These are phyloP conservation scores for Posidonia oceanica DNA, from an alignment of 116 monocot species.

Conservation along the genomic window DNA sequence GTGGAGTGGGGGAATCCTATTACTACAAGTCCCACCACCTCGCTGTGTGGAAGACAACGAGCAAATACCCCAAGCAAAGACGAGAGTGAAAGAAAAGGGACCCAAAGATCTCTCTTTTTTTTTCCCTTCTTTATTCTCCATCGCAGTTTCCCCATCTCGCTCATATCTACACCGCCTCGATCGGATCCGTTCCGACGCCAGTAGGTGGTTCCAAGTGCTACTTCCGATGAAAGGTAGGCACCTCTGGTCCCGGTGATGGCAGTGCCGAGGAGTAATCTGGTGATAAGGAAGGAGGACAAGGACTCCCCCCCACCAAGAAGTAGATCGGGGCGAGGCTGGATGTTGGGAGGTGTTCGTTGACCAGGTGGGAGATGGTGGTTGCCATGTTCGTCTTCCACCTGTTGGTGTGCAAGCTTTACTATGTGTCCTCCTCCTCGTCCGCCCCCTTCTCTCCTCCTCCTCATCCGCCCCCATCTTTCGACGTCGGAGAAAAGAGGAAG, in stretches of 20 bases:
- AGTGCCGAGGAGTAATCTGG: constrained; percentile 18
- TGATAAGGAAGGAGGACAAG: constrained; percentile 15
- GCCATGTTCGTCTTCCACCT: constrained; percentile 37
- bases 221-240: constrained; percentile 54
- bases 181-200: not conserved
- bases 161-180: too few relatives aligned
- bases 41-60: too few relatives aligned
- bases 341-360: constrained; percentile 22
- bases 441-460: too few relatives aligned
- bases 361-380: constrained; percentile 44
- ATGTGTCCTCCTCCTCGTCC: constrained; percentile 12
- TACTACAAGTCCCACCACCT: too few relatives aligned
- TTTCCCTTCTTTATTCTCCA: too few relatives aligned
- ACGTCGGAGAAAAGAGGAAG: too few relatives aligned
- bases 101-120: too few relatives aligned
- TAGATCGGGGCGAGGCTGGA: constrained; percentile 15
- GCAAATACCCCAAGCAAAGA: too few relatives aligned
- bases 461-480: too few relatives aligned
- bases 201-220: constrained; percentile 47
- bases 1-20: too few relatives aligned
- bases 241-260: constrained; percentile 13
- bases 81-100: too few relatives aligned
- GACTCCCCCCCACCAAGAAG: constrained; percentile 62
- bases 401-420: constrained; percentile 41
- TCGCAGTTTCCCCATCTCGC: too few relatives aligned